Evolutionary conservation across 2,329 filamentous ascomycete species (phyloP), one percentile per base, ranked within the genome.

Genomic region (Spiromastix sp.): DNA sequence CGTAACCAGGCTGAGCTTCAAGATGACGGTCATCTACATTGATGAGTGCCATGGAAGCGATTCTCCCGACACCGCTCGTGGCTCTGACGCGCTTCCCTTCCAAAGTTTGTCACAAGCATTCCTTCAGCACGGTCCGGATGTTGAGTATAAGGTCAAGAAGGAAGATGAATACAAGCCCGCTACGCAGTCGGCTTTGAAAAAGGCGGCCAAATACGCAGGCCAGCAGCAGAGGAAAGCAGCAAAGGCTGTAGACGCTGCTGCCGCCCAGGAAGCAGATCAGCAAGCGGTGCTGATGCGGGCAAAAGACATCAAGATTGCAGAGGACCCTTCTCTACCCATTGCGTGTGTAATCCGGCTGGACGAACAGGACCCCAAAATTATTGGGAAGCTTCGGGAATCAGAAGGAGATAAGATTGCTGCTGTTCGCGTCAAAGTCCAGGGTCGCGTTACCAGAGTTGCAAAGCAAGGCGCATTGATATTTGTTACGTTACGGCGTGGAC

Each of bases 391-490:
- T 44, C 66, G 72, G 42, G 63, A 65, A 11, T 64, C 66, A 39
- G 57, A 60, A 54, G 62, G 37, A 57, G 64, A 34, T 37, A 48
- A 30, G 67, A 76, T 46, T 60, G 68, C 54, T 56, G 85, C 83
- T 44, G 79, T 79, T 28, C 72, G 85, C 36, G 83, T 93, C 39
- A 77, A 79, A 48, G 82, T 94, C 15, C 74, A 79, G 45, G 87
- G 87, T 37, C 75, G 86, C 46, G 84, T 94, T 36, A 85, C 93
- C 63, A 76, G 84, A 40, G 66, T 87, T 57, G 74, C 85, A 42
- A 70, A 74, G 42, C 87, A 94, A 64, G 91, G 89, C 63, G 79
- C 84, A 53, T 74, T 85, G 44, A 79, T 85, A 37, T 95, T 94
- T 62, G 70, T 94, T 54, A 89, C 81, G n/a, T 67, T 94, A 44